Evolutionary conservation across 257 asterid genomes (phyloP).

Genomic region (Capsicum chinense): DNA sequence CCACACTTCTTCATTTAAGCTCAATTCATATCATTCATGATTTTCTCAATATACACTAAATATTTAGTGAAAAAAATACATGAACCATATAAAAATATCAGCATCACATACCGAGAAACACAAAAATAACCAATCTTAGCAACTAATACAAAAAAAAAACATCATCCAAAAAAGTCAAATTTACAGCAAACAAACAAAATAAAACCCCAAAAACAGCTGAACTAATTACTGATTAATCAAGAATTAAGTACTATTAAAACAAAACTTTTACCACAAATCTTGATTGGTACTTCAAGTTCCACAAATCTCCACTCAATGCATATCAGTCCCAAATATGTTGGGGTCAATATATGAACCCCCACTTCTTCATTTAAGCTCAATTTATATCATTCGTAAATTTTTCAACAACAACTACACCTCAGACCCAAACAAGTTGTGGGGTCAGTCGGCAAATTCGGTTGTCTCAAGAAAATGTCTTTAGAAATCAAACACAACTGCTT

Average conservation of each 20-base stretch:
- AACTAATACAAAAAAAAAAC: too few species aligned
- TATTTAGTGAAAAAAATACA: too few species aligned
- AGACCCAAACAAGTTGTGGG: too few species aligned
- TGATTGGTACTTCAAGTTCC: conserved; percentile 55
- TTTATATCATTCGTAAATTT: background rate
- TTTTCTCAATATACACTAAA: background rate
- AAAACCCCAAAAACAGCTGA: too few species aligned
- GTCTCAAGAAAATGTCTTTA: conserved; percentile 43
- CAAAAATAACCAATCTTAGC: too few species aligned
- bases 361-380: background rate
- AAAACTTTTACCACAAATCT: conserved; percentile 45
- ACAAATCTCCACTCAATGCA: background rate
- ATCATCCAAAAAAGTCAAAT: too few species aligned
- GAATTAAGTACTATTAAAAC: background rate
- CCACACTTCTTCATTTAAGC: too few species aligned
- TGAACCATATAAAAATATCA: too few species aligned
- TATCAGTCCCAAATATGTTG: background rate
- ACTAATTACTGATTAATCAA: background rate
- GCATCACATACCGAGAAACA: too few species aligned
- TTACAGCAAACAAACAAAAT: too few species aligned
- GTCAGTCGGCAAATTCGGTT: conserved; percentile 39
- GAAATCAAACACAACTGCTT: conserved; percentile 39
- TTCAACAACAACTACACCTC: too few species aligned
- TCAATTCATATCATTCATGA: background rate
- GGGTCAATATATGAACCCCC: background rate